Conservation (phyloP, 768 basidiomycete genomes). For the Hypholoma fasciculare region DNA sequence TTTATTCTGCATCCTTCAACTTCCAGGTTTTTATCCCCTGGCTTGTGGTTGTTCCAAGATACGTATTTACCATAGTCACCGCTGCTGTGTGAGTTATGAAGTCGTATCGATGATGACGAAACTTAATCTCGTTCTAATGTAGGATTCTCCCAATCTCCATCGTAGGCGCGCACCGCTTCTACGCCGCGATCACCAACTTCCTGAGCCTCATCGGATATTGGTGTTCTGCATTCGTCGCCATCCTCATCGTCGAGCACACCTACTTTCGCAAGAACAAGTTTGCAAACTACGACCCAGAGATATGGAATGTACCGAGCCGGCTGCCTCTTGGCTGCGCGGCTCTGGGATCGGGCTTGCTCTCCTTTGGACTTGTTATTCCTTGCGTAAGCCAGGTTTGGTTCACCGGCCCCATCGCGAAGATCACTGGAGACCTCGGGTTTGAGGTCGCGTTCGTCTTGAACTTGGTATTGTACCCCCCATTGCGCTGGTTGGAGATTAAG, state of each 20-base stretch:
- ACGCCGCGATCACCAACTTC: slow-evolving; percentile 68
- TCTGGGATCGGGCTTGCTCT: slow-evolving; percentile 48
- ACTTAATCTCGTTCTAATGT: background rate
- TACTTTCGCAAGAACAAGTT: slow-evolving; percentile 58
- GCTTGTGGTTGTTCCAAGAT: slow-evolving; percentile 64
- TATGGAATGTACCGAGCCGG: slow-evolving; percentile 56
- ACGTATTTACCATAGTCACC: slow-evolving; percentile 68
- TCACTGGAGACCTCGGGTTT: slow-evolving; percentile 82
- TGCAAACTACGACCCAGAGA: slow-evolving; percentile 46
- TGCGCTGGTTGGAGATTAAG: slow-evolving; percentile 52
- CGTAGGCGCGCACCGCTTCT: slow-evolving; percentile 71
- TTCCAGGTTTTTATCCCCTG: slow-evolving; percentile 67
- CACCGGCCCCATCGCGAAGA: slow-evolving; percentile 67
- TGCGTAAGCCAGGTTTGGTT: slow-evolving; percentile 82
- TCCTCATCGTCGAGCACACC: slow-evolving; percentile 68
- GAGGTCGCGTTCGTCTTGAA: slow-evolving; percentile 66
- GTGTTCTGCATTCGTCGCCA: slow-evolving; percentile 54
- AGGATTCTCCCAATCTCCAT: slow-evolving; percentile 68
- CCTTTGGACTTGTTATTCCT: slow-evolving; percentile 63
- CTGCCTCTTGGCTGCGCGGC: slow-evolving; percentile 76
- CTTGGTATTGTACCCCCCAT: slow-evolving; percentile 56
- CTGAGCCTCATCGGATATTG: slow-evolving; percentile 74
- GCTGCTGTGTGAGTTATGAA: slow-evolving; percentile 59
- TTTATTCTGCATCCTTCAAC: slow-evolving; percentile 76
- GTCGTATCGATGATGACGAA: background rate